Base-by-base conservation (phyloP, 192 early-diverging fungal genomes). In the Mortierella hygrophila region DNA sequence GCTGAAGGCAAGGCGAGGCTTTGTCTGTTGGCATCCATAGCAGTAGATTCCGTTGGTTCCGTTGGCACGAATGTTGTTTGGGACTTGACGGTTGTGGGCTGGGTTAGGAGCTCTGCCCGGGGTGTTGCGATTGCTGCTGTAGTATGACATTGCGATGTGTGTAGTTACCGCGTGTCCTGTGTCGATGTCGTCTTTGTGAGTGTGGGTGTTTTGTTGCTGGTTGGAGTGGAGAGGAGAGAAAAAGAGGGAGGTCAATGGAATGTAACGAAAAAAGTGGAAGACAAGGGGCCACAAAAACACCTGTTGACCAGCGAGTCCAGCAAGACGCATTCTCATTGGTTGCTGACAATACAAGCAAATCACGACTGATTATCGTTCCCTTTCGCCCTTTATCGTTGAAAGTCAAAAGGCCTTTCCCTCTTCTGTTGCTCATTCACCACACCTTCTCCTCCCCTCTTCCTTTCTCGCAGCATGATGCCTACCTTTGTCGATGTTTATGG, bases 1-100 rank as follows among this genome's bases (percentile, higher is more conserved):
- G 44, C 74, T 80, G 41, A 85, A 85, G 46, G 83, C 78, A 37
- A 38, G 78, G 52, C 75, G 74, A 11, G 78, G 74, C 75, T 77
- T 85, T 15, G 16, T 77, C 63, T 76, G 68, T 13, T 71, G 44
- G 55, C 83, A 85, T 23, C 83, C 83, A 60, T 85, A 85, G 32
- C 83, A 85, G n/a, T 68, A 85, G 44, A 80, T 52, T 23, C 46
- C 38, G 13, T 63, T 32, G 13, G 20, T 65, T 10, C 77, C 72
- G 29, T 75, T 44, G 26, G 70, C 72, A 3, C 75, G 74, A 41
- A 68, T 26, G 4, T 69, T 29, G 32, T 44, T 3, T 23, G 78
- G 74, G 35, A 80, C 32, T 52, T 85, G 83, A 16, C 83, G 74
- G 41, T 85, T 85, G 78, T 77, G 70, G 29, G 83, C 78, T 21